phyloP scores from a whole-genome alignment of 1,284 basidiomycete genomes.

The Ceratobasidium sp. region DNA sequence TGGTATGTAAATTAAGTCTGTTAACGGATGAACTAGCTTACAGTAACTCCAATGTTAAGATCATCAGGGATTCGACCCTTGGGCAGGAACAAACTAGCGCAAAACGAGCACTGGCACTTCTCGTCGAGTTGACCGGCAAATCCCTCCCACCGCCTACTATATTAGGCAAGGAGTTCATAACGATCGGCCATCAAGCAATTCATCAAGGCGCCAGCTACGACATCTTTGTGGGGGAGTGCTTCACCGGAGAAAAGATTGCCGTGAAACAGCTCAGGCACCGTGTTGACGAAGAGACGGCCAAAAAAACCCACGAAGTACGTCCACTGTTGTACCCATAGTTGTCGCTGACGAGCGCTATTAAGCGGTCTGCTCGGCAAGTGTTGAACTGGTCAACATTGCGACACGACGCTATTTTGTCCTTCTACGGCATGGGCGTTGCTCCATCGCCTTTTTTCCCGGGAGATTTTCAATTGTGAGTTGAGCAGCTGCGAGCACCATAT shows the following conservation, averaged over 20 bases:
- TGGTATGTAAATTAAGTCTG: no score
- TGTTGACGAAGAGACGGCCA: constrained; percentile 20
- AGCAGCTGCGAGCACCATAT: not conserved
- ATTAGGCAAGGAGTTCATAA: constrained; percentile 30
- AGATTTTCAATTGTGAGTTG: constrained; percentile 26
- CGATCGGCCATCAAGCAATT: constrained; percentile 2
- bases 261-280: constrained; percentile 35
- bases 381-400: constrained; percentile 30
- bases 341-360: not conserved
- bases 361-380: constrained; percentile 27
- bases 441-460: not conserved
- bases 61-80: not conserved
- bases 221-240: constrained; percentile 22
- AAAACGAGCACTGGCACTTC: not conserved
- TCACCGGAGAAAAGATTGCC: constrained; percentile 25
- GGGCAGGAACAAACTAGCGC: not conserved
- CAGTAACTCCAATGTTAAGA: no score
- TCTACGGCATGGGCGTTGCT: constrained; percentile 24
- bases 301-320: not conserved
- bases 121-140: constrained; percentile 26
- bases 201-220: constrained; percentile 17
- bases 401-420: constrained; percentile 27
- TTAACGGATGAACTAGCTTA: no score
- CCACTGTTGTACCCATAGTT: not conserved
- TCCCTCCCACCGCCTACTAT: constrained; percentile 26